A percentile compares a stretch with the other conserved stretches of the same genome.
These are phyloP conservation scores for Cryptococcus deneoformans DNA, from an alignment of 1,284 basidiomycete genomes.

Conservation along the genomic window DNA sequence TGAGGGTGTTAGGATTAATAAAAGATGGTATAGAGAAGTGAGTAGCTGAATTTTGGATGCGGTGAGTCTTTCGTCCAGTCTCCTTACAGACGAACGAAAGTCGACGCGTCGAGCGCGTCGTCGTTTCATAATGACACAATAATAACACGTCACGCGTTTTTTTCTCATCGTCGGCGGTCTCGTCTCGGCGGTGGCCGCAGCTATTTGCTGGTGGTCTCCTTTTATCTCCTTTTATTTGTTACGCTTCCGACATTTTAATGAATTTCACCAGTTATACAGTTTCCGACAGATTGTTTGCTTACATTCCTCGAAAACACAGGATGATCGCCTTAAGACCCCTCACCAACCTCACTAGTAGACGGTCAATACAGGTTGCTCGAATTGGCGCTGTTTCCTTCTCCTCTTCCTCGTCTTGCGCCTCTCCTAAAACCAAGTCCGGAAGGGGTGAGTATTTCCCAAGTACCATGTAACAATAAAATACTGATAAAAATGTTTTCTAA, in stretches of 20 bases:
- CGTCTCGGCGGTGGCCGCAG: no score
- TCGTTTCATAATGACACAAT: background rate
- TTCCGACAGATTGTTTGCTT: no score
- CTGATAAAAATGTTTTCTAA: background rate
- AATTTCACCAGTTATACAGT: no score
- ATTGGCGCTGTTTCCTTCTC: constrained; percentile 4
- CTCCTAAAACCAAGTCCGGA: constrained; percentile 12
- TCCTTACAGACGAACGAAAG: no score
- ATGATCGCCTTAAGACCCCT: no score
- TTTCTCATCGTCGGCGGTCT: no score
- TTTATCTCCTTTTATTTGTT: no score
- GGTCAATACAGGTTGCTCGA: background rate
- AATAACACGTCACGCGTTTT: background rate
- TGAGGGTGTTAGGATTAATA: background rate
- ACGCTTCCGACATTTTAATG: no score
- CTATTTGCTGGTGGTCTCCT: no score
- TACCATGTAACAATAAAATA: background rate
- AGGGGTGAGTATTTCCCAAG: constrained; percentile 7
- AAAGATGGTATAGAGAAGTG: background rate
- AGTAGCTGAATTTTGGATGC: constrained; percentile 1
- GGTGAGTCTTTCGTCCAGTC: background rate
- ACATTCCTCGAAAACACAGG: no score
- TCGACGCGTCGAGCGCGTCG: no score
- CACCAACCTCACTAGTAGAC: background rate
- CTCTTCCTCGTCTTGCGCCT: constrained; percentile 8